Conservation (phyloP, 768 basidiomycete species). For the Boletus rubescentipes region DNA sequence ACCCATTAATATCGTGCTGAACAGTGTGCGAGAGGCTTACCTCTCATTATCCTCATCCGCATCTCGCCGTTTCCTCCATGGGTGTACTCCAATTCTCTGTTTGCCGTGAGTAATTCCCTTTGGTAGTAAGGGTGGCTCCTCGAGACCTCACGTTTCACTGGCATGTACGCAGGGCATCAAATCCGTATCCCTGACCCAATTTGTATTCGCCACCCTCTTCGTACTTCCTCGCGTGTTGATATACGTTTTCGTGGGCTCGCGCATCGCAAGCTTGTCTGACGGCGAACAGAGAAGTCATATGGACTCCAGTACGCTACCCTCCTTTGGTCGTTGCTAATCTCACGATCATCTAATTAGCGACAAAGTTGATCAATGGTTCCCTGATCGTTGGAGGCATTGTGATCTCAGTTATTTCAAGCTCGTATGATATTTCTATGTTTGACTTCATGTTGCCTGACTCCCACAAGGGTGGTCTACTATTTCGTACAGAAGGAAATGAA, state of each 20-base stretch:
- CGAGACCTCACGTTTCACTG: not conserved
- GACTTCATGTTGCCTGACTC: slow-evolving; percentile 13
- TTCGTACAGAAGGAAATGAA: slow-evolving; percentile 62
- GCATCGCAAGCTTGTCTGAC: slow-evolving; percentile 72
- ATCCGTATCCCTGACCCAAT: slow-evolving; percentile 73
- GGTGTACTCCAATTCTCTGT: slow-evolving; percentile 82
- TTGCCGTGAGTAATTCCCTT: slow-evolving; percentile 53
- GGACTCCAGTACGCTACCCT: slow-evolving; percentile 60
- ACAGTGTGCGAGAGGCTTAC: slow-evolving; percentile 72
- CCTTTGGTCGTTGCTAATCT: not conserved
- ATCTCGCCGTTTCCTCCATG: slow-evolving; percentile 84
- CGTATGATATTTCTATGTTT: slow-evolving; percentile 44
- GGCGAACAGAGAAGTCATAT: slow-evolving; percentile 70
- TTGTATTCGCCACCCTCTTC: slow-evolving; percentile 68
- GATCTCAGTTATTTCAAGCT: slow-evolving; percentile 60
- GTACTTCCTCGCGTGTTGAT: slow-evolving; percentile 70
- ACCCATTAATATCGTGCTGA: slow-evolving; percentile 4
- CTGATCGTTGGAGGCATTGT: slow-evolving; percentile 60
- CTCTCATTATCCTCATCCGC: slow-evolving; percentile 79
- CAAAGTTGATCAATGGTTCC: slow-evolving; percentile 62
- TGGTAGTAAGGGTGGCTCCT: slow-evolving; percentile 1
- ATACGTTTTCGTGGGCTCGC: slow-evolving; percentile 76
- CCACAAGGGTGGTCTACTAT: slow-evolving; percentile 60
- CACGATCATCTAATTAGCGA: slow-evolving; percentile 39
- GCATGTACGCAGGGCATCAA: slow-evolving; percentile 56